Percentiles rank a stretch among this genome's conserved stretches.
Evolutionary conservation across 805 yeast genomes (phyloP).

Genomic region (Saccharomyces jurei): DNA sequence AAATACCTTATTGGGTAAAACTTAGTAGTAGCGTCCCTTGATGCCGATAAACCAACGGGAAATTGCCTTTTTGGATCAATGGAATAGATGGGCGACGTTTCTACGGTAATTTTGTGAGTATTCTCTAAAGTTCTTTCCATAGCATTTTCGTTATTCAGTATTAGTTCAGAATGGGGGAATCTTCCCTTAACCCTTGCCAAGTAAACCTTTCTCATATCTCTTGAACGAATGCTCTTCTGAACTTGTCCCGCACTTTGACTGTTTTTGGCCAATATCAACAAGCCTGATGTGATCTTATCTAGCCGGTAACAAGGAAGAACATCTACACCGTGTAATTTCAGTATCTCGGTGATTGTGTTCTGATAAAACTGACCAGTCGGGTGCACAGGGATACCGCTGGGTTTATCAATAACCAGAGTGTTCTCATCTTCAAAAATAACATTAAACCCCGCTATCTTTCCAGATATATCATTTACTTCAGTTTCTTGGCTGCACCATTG

Average conservation of each 20-base stretch:
- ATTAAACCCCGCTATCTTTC: constrained; percentile 38
- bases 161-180: constrained; percentile 43
- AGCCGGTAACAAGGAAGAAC: constrained; percentile 82
- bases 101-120: constrained; percentile 6
- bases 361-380: constrained; percentile 82
- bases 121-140: constrained; percentile 25
- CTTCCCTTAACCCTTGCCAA: constrained; percentile 80
- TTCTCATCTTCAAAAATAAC: constrained; percentile 67
- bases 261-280: constrained; percentile 47
- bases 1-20: constrained; percentile 60
- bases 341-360: constrained; percentile 63
- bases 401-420: constrained; percentile 81
- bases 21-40: constrained; percentile 61
- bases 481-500: constrained; percentile 20
- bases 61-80: constrained; percentile 61
- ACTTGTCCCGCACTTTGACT: constrained; percentile 50
- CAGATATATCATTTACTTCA: constrained; percentile 7
- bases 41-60: constrained; percentile 37
- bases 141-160: constrained; percentile 6
- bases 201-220: constrained; percentile 68
- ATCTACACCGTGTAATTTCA: constrained; percentile 48
- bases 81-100: constrained; percentile 48
- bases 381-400: constrained; percentile 89
- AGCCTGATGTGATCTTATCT: constrained; percentile 87
- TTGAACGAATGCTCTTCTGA: constrained; percentile 48